A percentile compares a stretch with the other conserved stretches of the same genome.
These are phyloP conservation scores for Fusarium temperatum DNA, from an alignment of 2,329 filamentous ascomycete species.

Conservation along the genomic window DNA sequence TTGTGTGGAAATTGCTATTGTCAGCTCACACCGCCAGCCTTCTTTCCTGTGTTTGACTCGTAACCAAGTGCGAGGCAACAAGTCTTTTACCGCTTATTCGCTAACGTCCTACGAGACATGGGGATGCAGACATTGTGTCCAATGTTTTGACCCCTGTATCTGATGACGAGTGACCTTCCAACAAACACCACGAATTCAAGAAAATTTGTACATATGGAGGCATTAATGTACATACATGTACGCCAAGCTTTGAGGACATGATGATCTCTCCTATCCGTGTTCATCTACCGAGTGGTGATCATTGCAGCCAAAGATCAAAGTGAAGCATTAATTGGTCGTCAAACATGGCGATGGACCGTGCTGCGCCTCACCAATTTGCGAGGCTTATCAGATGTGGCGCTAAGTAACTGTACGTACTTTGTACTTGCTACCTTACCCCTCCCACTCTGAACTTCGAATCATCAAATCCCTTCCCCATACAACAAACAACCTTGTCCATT, in stretches of 20 bases:
- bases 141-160: background rate
- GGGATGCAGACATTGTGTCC: background rate
- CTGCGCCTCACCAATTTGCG: slow-evolving; percentile 33
- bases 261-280: background rate
- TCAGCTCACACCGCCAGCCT: slow-evolving; percentile 13
- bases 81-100: background rate
- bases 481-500: slow-evolving; percentile 29
- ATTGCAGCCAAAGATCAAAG: background rate
- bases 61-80: background rate
- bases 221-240: background rate
- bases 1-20: slow-evolving; percentile 1
- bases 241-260: background rate
- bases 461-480: slow-evolving; percentile 22
- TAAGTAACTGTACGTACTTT: background rate
- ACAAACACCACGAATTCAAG: background rate
- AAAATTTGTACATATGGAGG: background rate
- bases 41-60: background rate
- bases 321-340: background rate
- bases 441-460: slow-evolving; percentile 18
- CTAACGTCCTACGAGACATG: background rate
- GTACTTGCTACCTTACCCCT: slow-evolving; percentile 31
- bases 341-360: slow-evolving; percentile 2
- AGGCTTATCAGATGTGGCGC: slow-evolving; percentile 39
- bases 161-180: background rate
- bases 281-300: slow-evolving; percentile 9